These are phyloP conservation scores for Trametes hirsuta DNA, from an alignment of 1,284 basidiomycete species.

Conservation along the genomic window DNA sequence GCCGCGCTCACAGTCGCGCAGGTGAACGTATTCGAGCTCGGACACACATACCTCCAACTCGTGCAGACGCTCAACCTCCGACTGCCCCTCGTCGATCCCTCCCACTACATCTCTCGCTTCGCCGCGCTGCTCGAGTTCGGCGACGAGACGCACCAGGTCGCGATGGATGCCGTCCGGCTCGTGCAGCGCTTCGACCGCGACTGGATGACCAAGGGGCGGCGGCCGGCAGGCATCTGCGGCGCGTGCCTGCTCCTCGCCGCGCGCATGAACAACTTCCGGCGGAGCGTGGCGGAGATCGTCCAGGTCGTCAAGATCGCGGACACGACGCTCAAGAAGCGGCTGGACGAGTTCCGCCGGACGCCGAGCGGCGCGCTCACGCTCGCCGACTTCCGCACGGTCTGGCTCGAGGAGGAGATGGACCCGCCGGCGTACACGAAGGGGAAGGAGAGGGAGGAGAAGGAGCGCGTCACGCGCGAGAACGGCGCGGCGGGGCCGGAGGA, in stretches of 20 bases:
- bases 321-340: conserved; percentile 88
- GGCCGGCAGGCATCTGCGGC: conserved; percentile 97
- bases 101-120: conserved; percentile 97
- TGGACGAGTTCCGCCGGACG: conserved; percentile 96
- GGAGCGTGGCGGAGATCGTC: conserved; percentile 93
- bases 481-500: conserved; percentile 31
- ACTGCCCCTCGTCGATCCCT: conserved; percentile 92
- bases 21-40: conserved; percentile 98
- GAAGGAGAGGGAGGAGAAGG: conserved; percentile 69
- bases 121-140: conserved; percentile 97
- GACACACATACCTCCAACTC: conserved; percentile 94
- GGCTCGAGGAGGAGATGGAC: conserved; percentile 90
- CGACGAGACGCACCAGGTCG: conserved; percentile 90
- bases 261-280: conserved; percentile 97
- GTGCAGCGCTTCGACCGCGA: conserved; percentile 95
- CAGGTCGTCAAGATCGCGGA: conserved; percentile 99
- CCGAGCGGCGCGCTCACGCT: conserved; percentile 86
- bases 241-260: conserved; percentile 95
- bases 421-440: conserved; percentile 87
- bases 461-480: conserved; percentile 46
- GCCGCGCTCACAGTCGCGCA: conserved; percentile 34
- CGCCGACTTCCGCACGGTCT: conserved; percentile 89
- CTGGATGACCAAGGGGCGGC: conserved; percentile 95
- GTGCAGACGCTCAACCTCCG: conserved; percentile 89
- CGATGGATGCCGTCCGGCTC: conserved; percentile 91